Evolutionary conservation across 2,329 filamentous ascomycete genomes (phyloP), one percentile per base, ranked within the genome.

Genomic region (Fusarium irregulare): DNA sequence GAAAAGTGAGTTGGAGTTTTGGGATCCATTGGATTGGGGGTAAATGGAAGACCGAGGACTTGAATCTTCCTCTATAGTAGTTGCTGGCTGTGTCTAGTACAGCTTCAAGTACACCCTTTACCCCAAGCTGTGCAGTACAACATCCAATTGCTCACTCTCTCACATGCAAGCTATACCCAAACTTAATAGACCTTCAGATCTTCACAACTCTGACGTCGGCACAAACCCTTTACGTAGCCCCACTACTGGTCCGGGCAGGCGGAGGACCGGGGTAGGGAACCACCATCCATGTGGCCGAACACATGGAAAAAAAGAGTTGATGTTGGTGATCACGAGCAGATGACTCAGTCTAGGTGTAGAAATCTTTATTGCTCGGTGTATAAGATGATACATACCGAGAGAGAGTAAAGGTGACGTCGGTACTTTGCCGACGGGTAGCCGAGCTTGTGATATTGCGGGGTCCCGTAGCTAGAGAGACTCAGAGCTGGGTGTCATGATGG

Each of bases 361-460:
- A 21, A 4, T 23, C 2, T 28, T 2, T 53, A 21, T 10, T 56
- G 66, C 61, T 64, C 63, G 67, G 62, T 68, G 58, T 51, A 51
- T 34, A 44, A 49, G 6, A 11, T 37, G 32, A 40, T 37, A 37
- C 18, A 37, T 37, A 37, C 34, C 9, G 21, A 16, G 34, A 50
- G 4, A 48, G 3, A 0, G 7, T 3, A 25, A 25, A 11, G 66
- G 74, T 76, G 73, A 76, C 75, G 73, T 77, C 70, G 66, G 56
- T 69, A 25, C 53, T 59, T 78, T 83, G 78, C 84, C 84, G 84
- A 86, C 78, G 66, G 76, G 73, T 77, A 83, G 81, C 84, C 84
- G 84, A 86, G 85, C 85, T 86, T 86, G 84, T 86, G 85, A 87
- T 83, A 82, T 83, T 85, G 84, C 84, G 84, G 84, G 84, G 84